Base-by-base conservation (phyloP, 495 filamentous ascomycete genomes). In the Copromyces sp. region DNA sequence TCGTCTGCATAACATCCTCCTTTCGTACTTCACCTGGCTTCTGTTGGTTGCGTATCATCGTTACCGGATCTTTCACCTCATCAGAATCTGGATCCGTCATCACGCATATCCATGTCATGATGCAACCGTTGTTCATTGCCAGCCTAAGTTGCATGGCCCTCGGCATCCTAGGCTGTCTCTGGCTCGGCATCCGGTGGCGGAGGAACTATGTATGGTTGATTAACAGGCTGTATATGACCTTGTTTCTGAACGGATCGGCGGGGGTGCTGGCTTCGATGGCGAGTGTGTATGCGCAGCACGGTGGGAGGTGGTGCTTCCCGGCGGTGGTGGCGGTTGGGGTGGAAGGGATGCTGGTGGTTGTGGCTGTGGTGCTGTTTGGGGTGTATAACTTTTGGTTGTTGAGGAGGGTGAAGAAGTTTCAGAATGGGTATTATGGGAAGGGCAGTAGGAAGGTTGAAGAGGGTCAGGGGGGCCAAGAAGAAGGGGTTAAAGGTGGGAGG, bases 231-330 rank as follows among this genome's bases (percentile, higher is more conserved):
- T 84, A 85, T 72, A 32, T 86, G 70, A 83, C 83, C 1, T 73
- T 81, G 0, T 69, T 81, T 24, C 73, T 87, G 69, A 86, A 87
- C 75, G 78, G 79, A 14, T 37, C 84, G 4, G 85, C 82, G n/a
- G 86, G 87, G 0, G 69, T 87, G 9, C 74, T 87, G 9, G 79
- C 80, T 16, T 86, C 86, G n/a, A 69, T 88, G 9, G 77, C 83
- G 16, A 84, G 80, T 76, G 81, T 89, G 9, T 88, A 88, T 73
- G 76, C 80, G 24, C 80, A 84, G 42, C 82, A 86, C 59, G 68
- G 77, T 1, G 84, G 86, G 5, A 71, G 78, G 14, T 87, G 82
- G 83, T 81, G 80, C 38, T 77, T 84, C 11, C 86, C 83, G 69
- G 86, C 84, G 6, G 77, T 82, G 41, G 75, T 83, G 2, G 84